Conservation (phyloP, 2,329 filamentous ascomycete species). For the Xylariaceae sp. region DNA sequence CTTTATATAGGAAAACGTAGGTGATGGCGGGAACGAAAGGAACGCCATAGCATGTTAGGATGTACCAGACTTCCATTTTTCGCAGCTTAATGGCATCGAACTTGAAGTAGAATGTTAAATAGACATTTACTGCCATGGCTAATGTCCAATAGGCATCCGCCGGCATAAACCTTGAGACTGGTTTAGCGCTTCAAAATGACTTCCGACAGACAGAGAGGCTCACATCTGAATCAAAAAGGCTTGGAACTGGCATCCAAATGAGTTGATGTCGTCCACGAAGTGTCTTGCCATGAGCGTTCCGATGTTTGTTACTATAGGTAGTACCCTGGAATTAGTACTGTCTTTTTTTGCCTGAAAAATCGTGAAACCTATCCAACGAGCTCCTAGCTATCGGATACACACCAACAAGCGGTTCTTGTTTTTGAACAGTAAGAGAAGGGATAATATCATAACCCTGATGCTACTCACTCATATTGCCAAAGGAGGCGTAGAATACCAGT, state of each 20-base stretch:
- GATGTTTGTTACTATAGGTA: slow-evolving; percentile 63
- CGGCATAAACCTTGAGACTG: slow-evolving; percentile 70
- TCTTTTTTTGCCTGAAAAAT: not conserved
- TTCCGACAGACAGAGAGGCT: slow-evolving; percentile 34
- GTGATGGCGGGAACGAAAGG: slow-evolving; percentile 69
- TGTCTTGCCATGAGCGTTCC: slow-evolving; percentile 73
- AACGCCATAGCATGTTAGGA: slow-evolving; percentile 71
- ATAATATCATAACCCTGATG: not conserved
- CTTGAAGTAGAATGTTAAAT: slow-evolving; percentile 77
- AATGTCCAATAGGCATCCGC: slow-evolving; percentile 78
- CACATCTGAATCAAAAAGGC: slow-evolving; percentile 83
- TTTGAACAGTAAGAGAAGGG: not conserved
- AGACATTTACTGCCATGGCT: slow-evolving; percentile 83
- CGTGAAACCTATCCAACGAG: too few relatives aligned
- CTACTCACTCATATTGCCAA: slow-evolving; percentile 66
- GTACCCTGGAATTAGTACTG: not conserved
- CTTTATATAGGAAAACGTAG: slow-evolving; percentile 65
- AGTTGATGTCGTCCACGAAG: slow-evolving; percentile 53
- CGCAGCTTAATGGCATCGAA: slow-evolving; percentile 68
- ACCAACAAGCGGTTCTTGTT: not conserved
- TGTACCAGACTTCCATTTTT: slow-evolving; percentile 70
- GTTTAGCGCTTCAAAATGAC: slow-evolving; percentile 8
- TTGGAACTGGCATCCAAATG: slow-evolving; percentile 70
- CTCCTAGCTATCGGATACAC: not conserved
- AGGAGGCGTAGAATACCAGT: slow-evolving; percentile 80